Percentiles rank a stretch among this genome's conserved stretches.
These are phyloP conservation scores for Eimeria brunetti DNA, from an alignment of 169 alveolate species.

Conservation along the genomic window DNA sequence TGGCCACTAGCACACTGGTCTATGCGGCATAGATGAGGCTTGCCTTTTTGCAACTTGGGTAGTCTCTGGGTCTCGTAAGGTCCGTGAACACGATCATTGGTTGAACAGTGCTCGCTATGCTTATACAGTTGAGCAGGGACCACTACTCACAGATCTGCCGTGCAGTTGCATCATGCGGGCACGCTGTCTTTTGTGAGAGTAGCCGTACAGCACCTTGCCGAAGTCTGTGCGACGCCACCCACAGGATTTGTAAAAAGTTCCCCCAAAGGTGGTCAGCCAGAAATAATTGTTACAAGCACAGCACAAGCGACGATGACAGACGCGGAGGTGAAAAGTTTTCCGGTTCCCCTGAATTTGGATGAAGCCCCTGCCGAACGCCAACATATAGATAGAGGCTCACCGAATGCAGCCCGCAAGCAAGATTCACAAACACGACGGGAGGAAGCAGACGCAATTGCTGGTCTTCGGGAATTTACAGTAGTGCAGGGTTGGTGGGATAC, in stretches of 20 bases:
- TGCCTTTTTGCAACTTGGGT: not conserved
- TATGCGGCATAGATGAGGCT: not conserved
- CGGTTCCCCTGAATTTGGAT: not conserved
- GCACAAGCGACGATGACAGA: constrained; percentile 58
- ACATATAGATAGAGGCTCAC: not conserved
- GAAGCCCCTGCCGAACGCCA: not conserved
- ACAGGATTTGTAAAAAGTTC: constrained; percentile 16
- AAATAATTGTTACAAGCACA: constrained; percentile 52
- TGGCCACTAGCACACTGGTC: not conserved
- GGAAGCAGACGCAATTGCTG: constrained; percentile 8
- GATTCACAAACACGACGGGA: not conserved
- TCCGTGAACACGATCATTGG: not conserved
- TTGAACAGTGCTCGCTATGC: not conserved
- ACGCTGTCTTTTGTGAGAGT: not conserved
- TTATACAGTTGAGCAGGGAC: not conserved
- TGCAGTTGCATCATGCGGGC: not conserved
- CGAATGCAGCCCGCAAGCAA: not conserved
- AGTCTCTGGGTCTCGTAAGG: not conserved
- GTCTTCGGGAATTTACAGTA: constrained; percentile 53
- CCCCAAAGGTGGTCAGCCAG: not conserved
- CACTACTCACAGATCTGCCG: not conserved
- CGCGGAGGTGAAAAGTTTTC: constrained; percentile 22
- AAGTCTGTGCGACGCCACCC: not conserved
- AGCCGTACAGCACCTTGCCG: not conserved
- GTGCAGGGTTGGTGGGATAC: constrained; percentile 68